A percentile compares a stretch with the other conserved stretches of the same genome.
Conservation (phyloP, 2,329 filamentous ascomycete species). For the Phialocephala subalpina region DNA sequence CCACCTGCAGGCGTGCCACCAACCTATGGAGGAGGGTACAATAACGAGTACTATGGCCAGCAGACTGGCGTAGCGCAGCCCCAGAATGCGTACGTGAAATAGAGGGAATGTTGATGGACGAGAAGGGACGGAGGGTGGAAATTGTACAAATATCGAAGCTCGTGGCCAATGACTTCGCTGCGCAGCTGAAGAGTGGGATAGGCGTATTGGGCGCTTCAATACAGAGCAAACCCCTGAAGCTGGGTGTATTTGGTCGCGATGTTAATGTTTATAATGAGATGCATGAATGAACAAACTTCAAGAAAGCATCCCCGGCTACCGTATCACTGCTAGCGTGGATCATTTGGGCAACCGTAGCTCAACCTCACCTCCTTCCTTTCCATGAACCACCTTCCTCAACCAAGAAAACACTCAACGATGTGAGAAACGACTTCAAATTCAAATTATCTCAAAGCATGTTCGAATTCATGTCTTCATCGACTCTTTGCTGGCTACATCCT, state of each 20-base stretch:
- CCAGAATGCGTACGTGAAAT: constrained; percentile 26
- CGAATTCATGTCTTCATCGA: too few relatives aligned
- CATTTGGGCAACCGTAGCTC: background rate
- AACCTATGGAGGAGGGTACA: background rate
- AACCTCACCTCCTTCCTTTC: background rate
- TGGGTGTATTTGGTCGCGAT: background rate
- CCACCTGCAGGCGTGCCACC: constrained; percentile 5
- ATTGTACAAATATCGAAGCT: background rate
- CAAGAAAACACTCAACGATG: too few relatives aligned
- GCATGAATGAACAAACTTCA: background rate
- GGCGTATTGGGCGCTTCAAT: background rate
- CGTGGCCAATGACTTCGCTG: too few relatives aligned
- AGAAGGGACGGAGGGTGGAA: background rate
- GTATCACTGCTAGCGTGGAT: background rate
- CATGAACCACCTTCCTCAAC: too few relatives aligned
- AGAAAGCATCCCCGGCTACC: background rate
- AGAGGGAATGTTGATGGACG: background rate
- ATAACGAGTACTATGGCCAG: constrained; percentile 29
- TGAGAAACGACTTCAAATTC: too few relatives aligned
- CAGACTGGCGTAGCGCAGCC: constrained; percentile 32
- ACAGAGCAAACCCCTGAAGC: background rate
- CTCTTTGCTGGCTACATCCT: too few relatives aligned
- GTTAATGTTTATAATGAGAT: background rate
- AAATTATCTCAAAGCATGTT: too few relatives aligned
- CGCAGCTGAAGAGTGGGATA: background rate